Percentiles rank a stretch among this genome's conserved stretches.
These are phyloP conservation scores for Calendula officinalis DNA, from an alignment of 129 eudicot species.

Conservation along the genomic window DNA sequence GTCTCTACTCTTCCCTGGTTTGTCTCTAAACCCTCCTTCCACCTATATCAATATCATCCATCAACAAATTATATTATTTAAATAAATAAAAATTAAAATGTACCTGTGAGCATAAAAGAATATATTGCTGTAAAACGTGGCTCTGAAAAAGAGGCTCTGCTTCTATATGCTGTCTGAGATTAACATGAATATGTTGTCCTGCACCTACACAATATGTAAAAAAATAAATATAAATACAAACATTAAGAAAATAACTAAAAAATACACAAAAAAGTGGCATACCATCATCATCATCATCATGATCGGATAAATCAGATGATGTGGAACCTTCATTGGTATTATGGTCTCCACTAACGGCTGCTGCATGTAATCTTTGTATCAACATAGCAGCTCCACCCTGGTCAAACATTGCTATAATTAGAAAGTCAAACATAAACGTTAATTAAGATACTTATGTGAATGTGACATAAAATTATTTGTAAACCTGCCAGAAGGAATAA, in stretches of 20 bases:
- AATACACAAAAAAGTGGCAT: slow-evolving; percentile 3
- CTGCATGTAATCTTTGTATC: slow-evolving; percentile 63
- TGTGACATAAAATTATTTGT: background rate
- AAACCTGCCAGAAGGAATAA: slow-evolving; percentile 99
- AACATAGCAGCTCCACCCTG: slow-evolving; percentile 84
- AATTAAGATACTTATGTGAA: background rate
- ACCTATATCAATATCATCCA: slow-evolving; percentile 36
- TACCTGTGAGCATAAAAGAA: slow-evolving; percentile 92
- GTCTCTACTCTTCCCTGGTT: slow-evolving; percentile 86
- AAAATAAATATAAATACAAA: background rate
- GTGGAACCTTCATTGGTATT: slow-evolving; percentile 35
- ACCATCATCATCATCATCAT: slow-evolving; percentile 47
- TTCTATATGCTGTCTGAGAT: slow-evolving; percentile 34
- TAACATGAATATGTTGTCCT: slow-evolving; percentile 39
- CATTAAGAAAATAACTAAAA: background rate
- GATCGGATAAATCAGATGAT: slow-evolving; percentile 44
- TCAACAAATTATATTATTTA: background rate
- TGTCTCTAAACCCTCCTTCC: slow-evolving; percentile 91
- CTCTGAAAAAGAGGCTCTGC: slow-evolving; percentile 57
- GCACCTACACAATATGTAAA: slow-evolving; percentile 22
- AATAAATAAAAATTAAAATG: background rate
- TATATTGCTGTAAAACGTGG: slow-evolving; percentile 81
- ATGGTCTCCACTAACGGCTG: slow-evolving; percentile 23
- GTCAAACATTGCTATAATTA: slow-evolving; percentile 23
- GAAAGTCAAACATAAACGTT: background rate